Base-by-base conservation (phyloP, 768 basidiomycete genomes). In the Daedalea quercina region DNA sequence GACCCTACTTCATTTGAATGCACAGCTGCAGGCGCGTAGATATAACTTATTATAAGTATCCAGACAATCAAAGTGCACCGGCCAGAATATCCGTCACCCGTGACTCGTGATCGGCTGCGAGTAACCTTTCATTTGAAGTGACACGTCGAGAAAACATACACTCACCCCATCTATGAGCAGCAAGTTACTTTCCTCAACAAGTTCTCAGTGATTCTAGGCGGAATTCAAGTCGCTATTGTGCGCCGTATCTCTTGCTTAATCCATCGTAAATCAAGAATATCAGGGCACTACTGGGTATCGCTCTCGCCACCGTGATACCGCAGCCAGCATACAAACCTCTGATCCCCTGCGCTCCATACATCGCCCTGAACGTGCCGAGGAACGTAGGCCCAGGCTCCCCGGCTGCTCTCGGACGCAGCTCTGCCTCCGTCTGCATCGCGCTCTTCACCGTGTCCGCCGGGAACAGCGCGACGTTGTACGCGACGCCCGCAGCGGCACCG, bases 391-490 rank as follows among this genome's bases (percentile, higher is more conserved):
- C 68, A 13, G 67, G 59, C 51, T 65, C 59, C 34, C 67, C 50
- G 12, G 50, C 51, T 19, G 70, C 69, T 25, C 75, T 66, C 35
- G 84, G 81, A 8, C 88, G 75, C 52, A 95, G 74, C 68, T 96
- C 94, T 50, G 89, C 87, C 66, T 87, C 88, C 0, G 95, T 98
- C 75, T 97, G 95, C 65, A 98, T 90, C 53, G 91, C 79, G 57
- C 87, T 90, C 76, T 98, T 98, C 61, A 97, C 79, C 25, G 90
- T 89, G 69, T 98, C 95, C 3, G 94, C 94, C 0, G 95, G 95
- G 75, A 94, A 97, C 49, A 95, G 75, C n/a, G 90, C 77, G 61
- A 94, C 70, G 57, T 90, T 94, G 70, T 90, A 95, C 44, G 79
- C 75, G 3, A 86, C 84, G 9, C 94, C 94, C 1, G 94, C 91